phyloP scores from a whole-genome alignment of 2,329 filamentous ascomycete species.

The Pestalotiopsis sp. region DNA sequence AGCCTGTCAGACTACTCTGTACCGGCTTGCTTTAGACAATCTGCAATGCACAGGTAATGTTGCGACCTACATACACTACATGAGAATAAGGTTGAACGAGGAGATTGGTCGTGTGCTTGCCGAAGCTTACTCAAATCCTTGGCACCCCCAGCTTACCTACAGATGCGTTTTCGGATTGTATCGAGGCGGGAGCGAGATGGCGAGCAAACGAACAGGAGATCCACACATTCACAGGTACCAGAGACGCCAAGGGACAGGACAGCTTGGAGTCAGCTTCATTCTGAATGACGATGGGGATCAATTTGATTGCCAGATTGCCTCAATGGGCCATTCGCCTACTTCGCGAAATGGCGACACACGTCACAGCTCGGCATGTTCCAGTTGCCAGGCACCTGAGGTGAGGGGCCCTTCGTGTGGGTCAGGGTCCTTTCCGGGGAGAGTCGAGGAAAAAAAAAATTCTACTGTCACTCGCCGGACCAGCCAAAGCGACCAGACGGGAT shows the following conservation, averaged over 20 bases:
- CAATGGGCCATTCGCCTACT: background rate
- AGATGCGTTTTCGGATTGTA: background rate
- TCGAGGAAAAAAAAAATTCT: background rate
- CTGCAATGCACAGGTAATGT: background rate
- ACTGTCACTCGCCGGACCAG: background rate
- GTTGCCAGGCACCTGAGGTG: background rate
- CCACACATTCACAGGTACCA: no score
- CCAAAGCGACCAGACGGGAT: background rate
- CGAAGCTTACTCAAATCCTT: background rate
- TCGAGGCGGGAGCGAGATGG: no score
- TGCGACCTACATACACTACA: background rate
- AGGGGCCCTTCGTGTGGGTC: conserved; percentile 9
- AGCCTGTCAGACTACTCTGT: background rate
- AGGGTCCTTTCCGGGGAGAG: background rate
- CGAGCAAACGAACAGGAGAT: no score
- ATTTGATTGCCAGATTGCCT: background rate
- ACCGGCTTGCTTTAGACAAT: background rate
- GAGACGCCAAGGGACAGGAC: background rate
- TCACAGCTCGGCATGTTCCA: conserved; percentile 11
- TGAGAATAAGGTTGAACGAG: background rate
- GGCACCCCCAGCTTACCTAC: background rate
- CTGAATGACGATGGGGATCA: background rate
- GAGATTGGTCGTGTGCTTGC: background rate
- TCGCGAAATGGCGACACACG: conserved; percentile 4
- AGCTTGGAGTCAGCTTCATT: background rate